Evolutionary conservation across 169 alveolate species (phyloP), one percentile per base, ranked within the genome.

Genomic region (Plasmodium malariae): DNA sequence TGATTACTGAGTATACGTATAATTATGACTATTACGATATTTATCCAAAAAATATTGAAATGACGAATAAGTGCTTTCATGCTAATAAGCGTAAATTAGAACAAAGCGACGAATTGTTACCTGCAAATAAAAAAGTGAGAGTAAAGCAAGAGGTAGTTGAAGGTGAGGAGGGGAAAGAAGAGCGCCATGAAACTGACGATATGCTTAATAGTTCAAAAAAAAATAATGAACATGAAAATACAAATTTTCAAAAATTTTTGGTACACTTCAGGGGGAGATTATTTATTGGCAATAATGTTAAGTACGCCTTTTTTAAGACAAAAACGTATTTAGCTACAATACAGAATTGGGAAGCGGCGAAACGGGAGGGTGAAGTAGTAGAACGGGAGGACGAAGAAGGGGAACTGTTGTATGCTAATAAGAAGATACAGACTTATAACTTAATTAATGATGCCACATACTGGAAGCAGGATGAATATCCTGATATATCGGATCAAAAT

Each of bases 401-500:
- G 17, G 19, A 12, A n/a, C 19, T 30, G 24, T 14, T 11, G 4
- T 62, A 37, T 63, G 76, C 51, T 67, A 54, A 83, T 49, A 83
- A 83, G 51, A 70, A 67, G 34, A 83, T 83, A 83, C 59, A 83
- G 51, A 83, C 91, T 14, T 83, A 83, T 57, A 83, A 83, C 36
- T 30, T 49, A 51, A 83, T 83, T 54, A 6, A 67, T 3, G 51
- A 30, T 65, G 85, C 91, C 0, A 68, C 59, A 24, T 83, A 83
- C 67, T 83, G 91, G 91, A 83, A 83, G 30, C 91, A 83, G 37
- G 91, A 83, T 60, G 91, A 67, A 67, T 83, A 83, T 67, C 91
- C 91, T 4, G 91, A 83, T 83, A 43, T 67, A 30, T 32, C 73
- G 37, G 91, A 83, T 51, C 36, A 34, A 12, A 83, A 68, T 30